A percentile compares a stretch with the other conserved stretches of the same genome.
phyloP scores from a whole-genome alignment of 805 yeast species.

The Metschnikowia proteae region DNA sequence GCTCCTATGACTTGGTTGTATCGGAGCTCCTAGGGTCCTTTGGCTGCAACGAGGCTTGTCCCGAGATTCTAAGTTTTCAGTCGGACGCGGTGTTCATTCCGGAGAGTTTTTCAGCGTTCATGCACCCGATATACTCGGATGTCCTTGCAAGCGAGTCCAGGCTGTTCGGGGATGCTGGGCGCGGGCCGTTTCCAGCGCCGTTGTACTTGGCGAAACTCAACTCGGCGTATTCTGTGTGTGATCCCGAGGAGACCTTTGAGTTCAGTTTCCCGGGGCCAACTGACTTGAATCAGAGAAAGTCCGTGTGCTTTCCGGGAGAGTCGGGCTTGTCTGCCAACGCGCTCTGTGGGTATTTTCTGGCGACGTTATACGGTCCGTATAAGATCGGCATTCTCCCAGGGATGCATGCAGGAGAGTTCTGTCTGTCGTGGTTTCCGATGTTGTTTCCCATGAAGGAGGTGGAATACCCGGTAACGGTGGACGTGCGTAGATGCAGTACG shows the following conservation, averaged over 20 bases:
- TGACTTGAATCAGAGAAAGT: constrained; percentile 17
- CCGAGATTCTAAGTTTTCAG: constrained; percentile 60
- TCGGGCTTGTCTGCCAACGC: constrained; percentile 46
- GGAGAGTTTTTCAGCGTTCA: constrained; percentile 49
- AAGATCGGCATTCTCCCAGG: constrained; percentile 41
- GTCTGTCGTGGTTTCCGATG: constrained; percentile 39
- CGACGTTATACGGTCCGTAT: constrained; percentile 60
- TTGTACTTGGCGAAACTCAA: constrained; percentile 20
- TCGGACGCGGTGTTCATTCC: constrained; percentile 40
- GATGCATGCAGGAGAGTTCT: constrained; percentile 16
- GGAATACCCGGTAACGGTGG: constrained; percentile 5
- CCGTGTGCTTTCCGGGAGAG: constrained; percentile 33
- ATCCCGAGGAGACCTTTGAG: constrained; percentile 54
- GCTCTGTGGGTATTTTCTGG: constrained; percentile 69
- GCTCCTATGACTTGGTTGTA: constrained; percentile 52
- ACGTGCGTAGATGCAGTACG: constrained; percentile 10
- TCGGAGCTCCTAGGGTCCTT: constrained; percentile 87
- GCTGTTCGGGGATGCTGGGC: neutral
- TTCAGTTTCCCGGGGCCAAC: constrained; percentile 50
- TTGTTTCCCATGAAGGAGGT: constrained; percentile 27
- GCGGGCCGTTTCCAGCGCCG: neutral
- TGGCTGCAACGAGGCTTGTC: constrained; percentile 88
- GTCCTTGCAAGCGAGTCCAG: constrained; percentile 21
- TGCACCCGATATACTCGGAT: constrained; percentile 71
- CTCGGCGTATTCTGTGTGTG: constrained; percentile 24